Percentiles rank a stretch among this genome's conserved stretches.
Evolutionary conservation across 2,329 filamentous ascomycete genomes (phyloP).

Genomic region (Penicillium brevicompactum): DNA sequence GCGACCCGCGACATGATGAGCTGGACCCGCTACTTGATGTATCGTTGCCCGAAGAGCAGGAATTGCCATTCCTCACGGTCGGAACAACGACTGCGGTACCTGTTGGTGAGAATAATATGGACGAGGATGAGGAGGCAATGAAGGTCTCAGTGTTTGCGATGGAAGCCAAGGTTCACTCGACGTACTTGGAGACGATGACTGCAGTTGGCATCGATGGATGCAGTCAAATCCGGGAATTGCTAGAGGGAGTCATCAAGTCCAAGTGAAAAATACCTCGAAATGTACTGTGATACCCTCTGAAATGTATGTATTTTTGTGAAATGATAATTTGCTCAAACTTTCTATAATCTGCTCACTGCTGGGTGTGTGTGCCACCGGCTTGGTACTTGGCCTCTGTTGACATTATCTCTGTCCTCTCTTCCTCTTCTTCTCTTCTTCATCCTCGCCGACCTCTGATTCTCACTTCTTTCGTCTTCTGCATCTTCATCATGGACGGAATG

Average conservation of each 20-base stretch:
- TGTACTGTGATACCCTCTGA: slow-evolving; percentile 5
- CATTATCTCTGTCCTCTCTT: neutral
- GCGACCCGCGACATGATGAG: slow-evolving; percentile 43
- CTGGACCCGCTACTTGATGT: slow-evolving; percentile 48
- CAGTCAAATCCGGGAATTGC: slow-evolving; percentile 76
- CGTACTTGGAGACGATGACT: slow-evolving; percentile 84
- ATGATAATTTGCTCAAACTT: slow-evolving; percentile 9
- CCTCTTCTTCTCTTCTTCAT: neutral
- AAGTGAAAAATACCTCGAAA: neutral
- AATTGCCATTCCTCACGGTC: slow-evolving; percentile 85
- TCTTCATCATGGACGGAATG: slow-evolving; percentile 5
- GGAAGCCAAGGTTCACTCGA: slow-evolving; percentile 83
- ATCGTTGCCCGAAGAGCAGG: slow-evolving; percentile 58
- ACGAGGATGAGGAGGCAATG: slow-evolving; percentile 43
- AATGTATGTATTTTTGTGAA: neutral
- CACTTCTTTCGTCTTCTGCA: neutral
- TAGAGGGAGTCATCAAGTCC: slow-evolving; percentile 76
- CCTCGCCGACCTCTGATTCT: neutral
- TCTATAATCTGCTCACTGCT: slow-evolving; percentile 7
- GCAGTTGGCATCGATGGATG: slow-evolving; percentile 91
- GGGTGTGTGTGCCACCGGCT: neutral
- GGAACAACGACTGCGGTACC: slow-evolving; percentile 60
- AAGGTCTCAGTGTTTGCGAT: slow-evolving; percentile 78
- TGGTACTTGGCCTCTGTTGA: neutral
- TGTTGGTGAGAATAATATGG: slow-evolving; percentile 59